Evolutionary conservation across 805 yeast genomes (phyloP).

Genomic region (Candida alai): DNA sequence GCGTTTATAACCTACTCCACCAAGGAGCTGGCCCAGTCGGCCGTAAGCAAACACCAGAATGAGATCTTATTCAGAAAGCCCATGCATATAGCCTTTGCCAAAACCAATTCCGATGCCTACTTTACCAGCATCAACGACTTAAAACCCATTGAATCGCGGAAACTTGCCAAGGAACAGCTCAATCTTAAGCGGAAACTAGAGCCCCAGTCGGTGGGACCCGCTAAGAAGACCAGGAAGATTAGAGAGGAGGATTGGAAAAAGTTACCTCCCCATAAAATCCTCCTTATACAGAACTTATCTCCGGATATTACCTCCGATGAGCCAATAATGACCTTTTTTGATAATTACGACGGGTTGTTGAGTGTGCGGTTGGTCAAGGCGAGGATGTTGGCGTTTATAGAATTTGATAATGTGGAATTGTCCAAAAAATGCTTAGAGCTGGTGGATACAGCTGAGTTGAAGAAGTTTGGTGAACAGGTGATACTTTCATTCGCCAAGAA

Average conservation of each 20-base stretch:
- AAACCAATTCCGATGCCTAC: constrained; percentile 41
- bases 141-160: constrained; percentile 17
- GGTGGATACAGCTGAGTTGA: constrained; percentile 9
- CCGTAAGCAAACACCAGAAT: constrained; percentile 41
- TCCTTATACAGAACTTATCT: constrained; percentile 59
- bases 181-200: constrained; percentile 5
- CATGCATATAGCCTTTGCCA: constrained; percentile 43
- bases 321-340: constrained; percentile 42
- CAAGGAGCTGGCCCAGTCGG: constrained; percentile 40
- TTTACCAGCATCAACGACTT: constrained; percentile 16
- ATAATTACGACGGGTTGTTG: constrained; percentile 52
- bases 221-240: constrained; percentile 13
- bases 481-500: constrained; percentile 35
- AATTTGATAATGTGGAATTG: constrained; percentile 54
- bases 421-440: constrained; percentile 39
- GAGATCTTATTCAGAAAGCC: constrained; percentile 43
- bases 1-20: constrained; percentile 65
- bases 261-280: constrained; percentile 64
- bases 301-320: constrained; percentile 27
- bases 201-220: constrained; percentile 12
- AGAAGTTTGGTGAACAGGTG: constrained; percentile 18
- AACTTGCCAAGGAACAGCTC: constrained; percentile 12
- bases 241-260: constrained; percentile 19
- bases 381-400: constrained; percentile 75
- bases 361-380: constrained; percentile 65